Percentiles rank a stretch among this genome's conserved stretches.
These are phyloP conservation scores for Sugiyamaella pinicola DNA, from an alignment of 1,139 yeast genomes.

Conservation along the genomic window DNA sequence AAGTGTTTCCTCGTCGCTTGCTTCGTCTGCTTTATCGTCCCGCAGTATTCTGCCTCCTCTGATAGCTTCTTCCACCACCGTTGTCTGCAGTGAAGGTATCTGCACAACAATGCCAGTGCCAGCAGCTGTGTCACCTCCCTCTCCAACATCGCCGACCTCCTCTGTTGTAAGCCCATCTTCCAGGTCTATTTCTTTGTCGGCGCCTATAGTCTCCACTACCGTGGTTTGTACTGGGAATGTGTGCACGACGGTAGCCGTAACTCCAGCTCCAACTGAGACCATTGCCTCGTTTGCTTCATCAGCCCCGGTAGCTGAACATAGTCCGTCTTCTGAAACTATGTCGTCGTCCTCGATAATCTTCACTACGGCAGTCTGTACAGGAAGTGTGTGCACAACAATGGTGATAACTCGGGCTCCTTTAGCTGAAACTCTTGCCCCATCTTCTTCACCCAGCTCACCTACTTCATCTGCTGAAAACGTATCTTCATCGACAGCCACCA, in stretches of 20 bases:
- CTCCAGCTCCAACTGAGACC: not conserved
- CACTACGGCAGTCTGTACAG: conserved; percentile 10
- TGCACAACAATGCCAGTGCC: conserved; percentile 11
- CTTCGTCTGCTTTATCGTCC: not conserved
- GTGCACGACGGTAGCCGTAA: conserved; percentile 14
- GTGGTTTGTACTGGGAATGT: conserved; percentile 3
- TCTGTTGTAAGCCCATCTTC: not conserved
- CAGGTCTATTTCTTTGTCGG: not conserved
- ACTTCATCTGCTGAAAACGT: not conserved
- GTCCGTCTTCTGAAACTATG: not conserved
- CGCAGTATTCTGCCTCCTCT: not conserved
- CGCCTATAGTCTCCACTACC: not conserved
- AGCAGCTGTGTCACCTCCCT: not conserved
- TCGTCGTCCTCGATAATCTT: not conserved
- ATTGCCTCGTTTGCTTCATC: not conserved
- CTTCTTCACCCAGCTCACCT: not conserved
- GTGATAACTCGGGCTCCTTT: not conserved
- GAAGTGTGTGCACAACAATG: conserved; percentile 14
- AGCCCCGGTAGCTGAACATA: too few relatives aligned
- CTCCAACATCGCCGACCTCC: not conserved
- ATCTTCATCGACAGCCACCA: not conserved
- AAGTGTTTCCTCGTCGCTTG: not conserved
- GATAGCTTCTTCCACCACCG: not conserved
- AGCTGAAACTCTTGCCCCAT: not conserved
- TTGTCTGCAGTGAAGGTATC: conserved; percentile 7